These are phyloP conservation scores for Pseudopediastrum boryanum DNA, from an alignment of 139 green algal species.

Conservation along the genomic window DNA sequence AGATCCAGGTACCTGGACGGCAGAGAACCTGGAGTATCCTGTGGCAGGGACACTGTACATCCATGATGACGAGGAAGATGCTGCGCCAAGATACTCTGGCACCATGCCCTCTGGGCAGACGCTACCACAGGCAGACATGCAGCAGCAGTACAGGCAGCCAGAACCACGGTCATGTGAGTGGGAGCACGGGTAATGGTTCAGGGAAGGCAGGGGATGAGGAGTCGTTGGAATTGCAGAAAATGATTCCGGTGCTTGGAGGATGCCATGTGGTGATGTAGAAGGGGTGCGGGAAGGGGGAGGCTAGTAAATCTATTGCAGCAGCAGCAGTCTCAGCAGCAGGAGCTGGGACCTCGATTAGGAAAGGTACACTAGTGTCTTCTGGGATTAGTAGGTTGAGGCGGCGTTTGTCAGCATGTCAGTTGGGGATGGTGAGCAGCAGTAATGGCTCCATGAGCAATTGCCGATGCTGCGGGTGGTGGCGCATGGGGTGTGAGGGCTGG, in stretches of 20 bases:
- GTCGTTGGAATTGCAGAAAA: slow-evolving; percentile 6
- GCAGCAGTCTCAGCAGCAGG: too few relatives aligned
- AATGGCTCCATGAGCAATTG: too few relatives aligned
- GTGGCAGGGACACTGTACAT: slow-evolving; percentile 29
- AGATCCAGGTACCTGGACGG: neutral
- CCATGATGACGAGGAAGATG: slow-evolving; percentile 36
- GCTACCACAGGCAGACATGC: slow-evolving; percentile 4
- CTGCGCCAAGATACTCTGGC: neutral
- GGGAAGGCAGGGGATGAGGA: neutral
- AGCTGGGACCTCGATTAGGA: too few relatives aligned
- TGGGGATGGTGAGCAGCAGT: too few relatives aligned
- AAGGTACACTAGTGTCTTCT: too few relatives aligned
- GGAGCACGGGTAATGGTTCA: neutral
- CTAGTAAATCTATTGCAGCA: too few relatives aligned
- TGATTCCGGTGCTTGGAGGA: neutral
- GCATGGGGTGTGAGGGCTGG: too few relatives aligned
- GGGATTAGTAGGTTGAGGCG: too few relatives aligned
- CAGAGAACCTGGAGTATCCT: slow-evolving; percentile 34
- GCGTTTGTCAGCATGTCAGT: too few relatives aligned
- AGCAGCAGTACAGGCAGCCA: neutral
- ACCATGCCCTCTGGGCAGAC: slow-evolving; percentile 5
- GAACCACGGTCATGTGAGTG: neutral
- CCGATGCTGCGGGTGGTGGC: too few relatives aligned
- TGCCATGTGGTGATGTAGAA: too few relatives aligned
- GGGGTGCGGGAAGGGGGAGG: too few relatives aligned